phyloP scores from a whole-genome alignment of 371 early-diverging fungal species.

The Parasitella parasitica region DNA sequence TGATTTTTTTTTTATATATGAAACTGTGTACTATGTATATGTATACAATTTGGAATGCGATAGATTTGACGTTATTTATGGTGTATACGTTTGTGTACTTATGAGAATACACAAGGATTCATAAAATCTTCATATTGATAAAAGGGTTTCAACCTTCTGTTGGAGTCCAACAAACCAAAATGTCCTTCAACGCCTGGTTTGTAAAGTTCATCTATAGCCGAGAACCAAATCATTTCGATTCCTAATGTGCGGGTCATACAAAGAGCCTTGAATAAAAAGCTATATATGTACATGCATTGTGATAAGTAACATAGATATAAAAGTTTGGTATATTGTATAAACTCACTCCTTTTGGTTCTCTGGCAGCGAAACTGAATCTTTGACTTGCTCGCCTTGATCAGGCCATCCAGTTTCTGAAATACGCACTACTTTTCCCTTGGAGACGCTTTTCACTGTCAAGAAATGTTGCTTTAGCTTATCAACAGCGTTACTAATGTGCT shows the following conservation, averaged over 20 bases:
- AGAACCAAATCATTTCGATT: constrained; percentile 59
- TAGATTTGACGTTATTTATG: too few species aligned
- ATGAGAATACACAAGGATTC: constrained; percentile 2
- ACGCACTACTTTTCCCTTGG: constrained; percentile 50
- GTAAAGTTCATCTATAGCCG: constrained; percentile 62
- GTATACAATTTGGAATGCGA: too few species aligned
- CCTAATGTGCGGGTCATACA: constrained; percentile 47
- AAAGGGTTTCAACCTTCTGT: constrained; percentile 5
- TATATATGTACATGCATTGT: not conserved
- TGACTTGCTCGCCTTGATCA: constrained; percentile 46
- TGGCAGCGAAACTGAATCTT: constrained; percentile 40
- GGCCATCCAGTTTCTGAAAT: constrained; percentile 72
- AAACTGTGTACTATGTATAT: too few species aligned
- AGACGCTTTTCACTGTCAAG: constrained; percentile 29
- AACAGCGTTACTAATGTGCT: constrained; percentile 42
- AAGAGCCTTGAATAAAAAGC: constrained; percentile 29
- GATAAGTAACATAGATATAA: too few species aligned
- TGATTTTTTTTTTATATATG: too few species aligned
- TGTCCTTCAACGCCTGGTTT: constrained; percentile 54
- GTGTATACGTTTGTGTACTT: too few species aligned
- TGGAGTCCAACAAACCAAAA: constrained; percentile 48
- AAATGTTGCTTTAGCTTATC: constrained; percentile 46
- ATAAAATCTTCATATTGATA: not conserved
- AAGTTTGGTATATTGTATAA: too few species aligned
- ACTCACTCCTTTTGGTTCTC: constrained; percentile 47